Conservation (phyloP, 371 early-diverging fungal genomes). For the Syncephalastrum racemosum region DNA sequence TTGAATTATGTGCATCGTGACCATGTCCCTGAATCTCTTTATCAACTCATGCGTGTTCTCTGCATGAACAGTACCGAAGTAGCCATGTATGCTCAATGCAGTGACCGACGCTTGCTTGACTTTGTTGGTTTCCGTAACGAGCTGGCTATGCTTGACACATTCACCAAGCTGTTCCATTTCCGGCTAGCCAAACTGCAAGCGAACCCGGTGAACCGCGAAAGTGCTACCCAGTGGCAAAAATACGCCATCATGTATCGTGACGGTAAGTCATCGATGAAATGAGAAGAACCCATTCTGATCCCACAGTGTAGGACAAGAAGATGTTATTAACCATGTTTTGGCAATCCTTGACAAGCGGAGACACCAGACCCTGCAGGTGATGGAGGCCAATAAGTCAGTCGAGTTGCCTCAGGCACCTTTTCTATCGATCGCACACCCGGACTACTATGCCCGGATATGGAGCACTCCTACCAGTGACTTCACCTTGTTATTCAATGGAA, state of each 20-base stretch:
- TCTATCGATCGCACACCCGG: constrained; percentile 29
- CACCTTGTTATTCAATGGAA: constrained; percentile 14
- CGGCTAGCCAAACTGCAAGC: constrained; percentile 28
- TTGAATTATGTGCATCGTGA: constrained; percentile 44
- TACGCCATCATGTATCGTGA: constrained; percentile 50
- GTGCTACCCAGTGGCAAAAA: constrained; percentile 33
- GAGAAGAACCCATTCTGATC: not conserved
- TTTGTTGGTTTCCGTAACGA: constrained; percentile 55
- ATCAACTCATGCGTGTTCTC: constrained; percentile 60
- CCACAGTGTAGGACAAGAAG: constrained; percentile 28
- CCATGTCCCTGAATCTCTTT: constrained; percentile 38
- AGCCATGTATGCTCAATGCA: constrained; percentile 20
- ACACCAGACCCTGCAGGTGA: constrained; percentile 17
- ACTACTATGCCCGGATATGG: constrained; percentile 4
- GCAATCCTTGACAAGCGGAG: constrained; percentile 26
- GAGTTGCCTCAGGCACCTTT: constrained; percentile 32
- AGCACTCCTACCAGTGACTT: not conserved
- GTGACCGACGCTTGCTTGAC: constrained; percentile 23
- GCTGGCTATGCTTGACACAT: constrained; percentile 47
- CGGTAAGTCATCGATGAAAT: constrained; percentile 25
- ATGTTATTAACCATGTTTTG: constrained; percentile 21
- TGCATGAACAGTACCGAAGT: constrained; percentile 59
- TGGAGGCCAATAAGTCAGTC: constrained; percentile 23
- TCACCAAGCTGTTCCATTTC: constrained; percentile 27
- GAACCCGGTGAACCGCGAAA: constrained; percentile 11